A percentile compares a stretch with the other conserved stretches of the same genome.
Conservation (phyloP, 1,284 basidiomycete species). For the Tilletia setariae region DNA sequence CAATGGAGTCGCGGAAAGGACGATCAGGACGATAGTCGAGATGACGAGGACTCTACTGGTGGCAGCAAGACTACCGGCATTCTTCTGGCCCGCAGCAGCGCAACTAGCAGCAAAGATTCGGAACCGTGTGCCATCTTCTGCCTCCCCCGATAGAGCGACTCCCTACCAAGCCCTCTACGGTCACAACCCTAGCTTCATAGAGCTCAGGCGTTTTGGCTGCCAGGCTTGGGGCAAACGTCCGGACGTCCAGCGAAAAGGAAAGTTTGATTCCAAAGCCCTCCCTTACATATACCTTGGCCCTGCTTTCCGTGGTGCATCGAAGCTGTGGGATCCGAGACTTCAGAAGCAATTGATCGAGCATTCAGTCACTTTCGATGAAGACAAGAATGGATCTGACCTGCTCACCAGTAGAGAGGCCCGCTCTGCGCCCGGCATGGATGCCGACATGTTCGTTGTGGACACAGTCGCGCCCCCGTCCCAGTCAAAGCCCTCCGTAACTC, state of each 20-base stretch:
- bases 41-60: conserved; percentile 3
- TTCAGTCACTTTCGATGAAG: background rate
- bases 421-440: background rate
- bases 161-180: background rate
- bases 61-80: background rate
- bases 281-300: background rate
- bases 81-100: conserved; percentile 8
- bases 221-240: background rate
- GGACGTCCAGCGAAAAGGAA: background rate
- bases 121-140: background rate
- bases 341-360: background rate
- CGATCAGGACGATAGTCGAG: background rate
- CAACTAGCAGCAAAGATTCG: background rate
- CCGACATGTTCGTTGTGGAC: background rate
- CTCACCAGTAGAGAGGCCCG: background rate
- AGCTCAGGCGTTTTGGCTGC: background rate
- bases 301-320: background rate
- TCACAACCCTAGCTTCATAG: background rate
- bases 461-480: no score
- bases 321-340: background rate
- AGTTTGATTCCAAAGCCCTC: background rate
- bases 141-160: background rate
- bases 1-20: conserved; percentile 8
- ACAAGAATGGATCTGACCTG: background rate
- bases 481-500: no score